Base-by-base conservation (phyloP, 164 flowering plant species). In the Echeveria elegans region DNA sequence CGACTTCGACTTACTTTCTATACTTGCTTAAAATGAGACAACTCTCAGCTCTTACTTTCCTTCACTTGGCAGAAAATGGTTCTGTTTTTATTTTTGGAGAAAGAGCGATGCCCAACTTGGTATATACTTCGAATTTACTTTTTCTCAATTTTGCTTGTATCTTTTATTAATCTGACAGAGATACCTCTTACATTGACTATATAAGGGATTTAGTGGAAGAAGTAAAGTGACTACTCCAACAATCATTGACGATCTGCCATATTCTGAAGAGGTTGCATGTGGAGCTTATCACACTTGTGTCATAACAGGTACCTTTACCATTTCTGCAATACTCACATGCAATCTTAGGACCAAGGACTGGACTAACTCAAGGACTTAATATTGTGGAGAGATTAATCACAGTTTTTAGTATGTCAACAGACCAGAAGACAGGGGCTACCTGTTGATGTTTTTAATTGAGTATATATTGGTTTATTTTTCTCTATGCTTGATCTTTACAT, bases 251-350 rank as follows among this genome's bases (percentile, higher is more conserved):
- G 69, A 82, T 65, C 65, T 95, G 28, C 94, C 97, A 41, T 71
- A 61, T 72, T 84, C 88, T 68, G 77, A 77, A 69, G 86, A 85
- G 75, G 88, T 86, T 80, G 89, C 94, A 56, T 92, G 99, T 72
- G 99, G 99, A 74, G 99, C 90, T 70, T 90, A 94, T 75, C 97
- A 95, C 80, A 89, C 92, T n/a, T 88, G 97, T 72, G 81, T 82
- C 58, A 66, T 95, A 69, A 85, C 99, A 78, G 74, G 99, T 94
- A 23, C 28, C 8, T 47, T 18, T 5, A 23, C 56, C 45, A 66
- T 65, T 45, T 14, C 21, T 28, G 6, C 43, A 16, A 28, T 8
- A 63, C 14, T 2, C 16, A 2, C 5, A 11, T 4, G 43, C 24
- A 18, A 24, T 50, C 11, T 40, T 5, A 23, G 21, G 30, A 29